Evolutionary conservation across 2,329 filamentous ascomycete genomes (phyloP).

Genomic region (Septoria linicola): DNA sequence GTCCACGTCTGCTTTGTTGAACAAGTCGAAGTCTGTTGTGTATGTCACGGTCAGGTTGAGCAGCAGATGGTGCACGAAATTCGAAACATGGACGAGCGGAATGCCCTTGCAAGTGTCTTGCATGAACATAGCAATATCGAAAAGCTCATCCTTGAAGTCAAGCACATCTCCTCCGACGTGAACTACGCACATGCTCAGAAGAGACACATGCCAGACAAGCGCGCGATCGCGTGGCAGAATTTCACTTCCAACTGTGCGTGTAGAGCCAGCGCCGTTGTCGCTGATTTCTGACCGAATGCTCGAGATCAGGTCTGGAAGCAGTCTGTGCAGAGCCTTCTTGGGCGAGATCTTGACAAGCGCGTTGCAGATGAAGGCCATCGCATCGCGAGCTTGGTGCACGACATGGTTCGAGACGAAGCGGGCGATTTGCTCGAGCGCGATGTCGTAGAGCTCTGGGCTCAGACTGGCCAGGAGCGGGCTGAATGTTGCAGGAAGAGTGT

Average conservation of each 20-base stretch:
- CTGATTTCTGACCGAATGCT: slow-evolving; percentile 97
- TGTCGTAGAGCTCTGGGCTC: slow-evolving; percentile 89
- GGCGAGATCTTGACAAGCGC: slow-evolving; percentile 94
- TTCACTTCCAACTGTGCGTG: slow-evolving; percentile 88
- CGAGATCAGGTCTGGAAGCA: slow-evolving; percentile 84
- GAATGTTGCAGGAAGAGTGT: slow-evolving; percentile 86
- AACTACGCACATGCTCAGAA: slow-evolving; percentile 96
- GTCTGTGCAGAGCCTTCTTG: slow-evolving; percentile 84
- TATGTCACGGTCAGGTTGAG: slow-evolving; percentile 95
- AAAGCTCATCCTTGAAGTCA: slow-evolving; percentile 82
- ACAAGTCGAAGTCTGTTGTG: slow-evolving; percentile 82
- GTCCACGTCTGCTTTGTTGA: slow-evolving; percentile 72
- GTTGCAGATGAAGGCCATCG: slow-evolving; percentile 98
- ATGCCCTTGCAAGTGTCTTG: slow-evolving; percentile 92
- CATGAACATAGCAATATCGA: slow-evolving; percentile 93
- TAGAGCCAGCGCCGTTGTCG: slow-evolving; percentile 92
- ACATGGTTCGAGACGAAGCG: slow-evolving; percentile 91
- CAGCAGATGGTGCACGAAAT: slow-evolving; percentile 93
- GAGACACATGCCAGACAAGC: slow-evolving; percentile 93
- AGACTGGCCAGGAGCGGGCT: slow-evolving; percentile 86
- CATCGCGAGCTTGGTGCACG: slow-evolving; percentile 92
- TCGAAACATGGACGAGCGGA: slow-evolving; percentile 92
- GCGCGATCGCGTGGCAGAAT: slow-evolving; percentile 89
- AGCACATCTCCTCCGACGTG: slow-evolving; percentile 90
- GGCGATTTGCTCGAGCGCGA: slow-evolving; percentile 86